Conservation (phyloP, 73 alveolate genomes). For the Paramecium caudatum region DNA sequence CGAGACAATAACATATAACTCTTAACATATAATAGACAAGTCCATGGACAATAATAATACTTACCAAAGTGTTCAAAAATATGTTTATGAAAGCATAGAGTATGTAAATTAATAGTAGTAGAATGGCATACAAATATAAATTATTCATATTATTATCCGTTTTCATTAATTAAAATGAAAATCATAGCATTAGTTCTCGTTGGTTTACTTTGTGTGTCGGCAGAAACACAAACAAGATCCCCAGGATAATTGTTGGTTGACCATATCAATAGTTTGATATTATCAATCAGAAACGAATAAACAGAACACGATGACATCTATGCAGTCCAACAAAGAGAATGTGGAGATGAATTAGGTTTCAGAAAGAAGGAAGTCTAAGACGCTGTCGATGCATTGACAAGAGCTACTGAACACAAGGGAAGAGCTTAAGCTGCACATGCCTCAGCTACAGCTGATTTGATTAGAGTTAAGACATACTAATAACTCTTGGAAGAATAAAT, state of each 20-base stretch:
- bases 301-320: slow-evolving; percentile 66
- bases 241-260: slow-evolving; percentile 71
- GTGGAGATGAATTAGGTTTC: slow-evolving; percentile 68
- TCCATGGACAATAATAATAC: too few relatives aligned
- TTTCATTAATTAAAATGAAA: slow-evolving; percentile 29
- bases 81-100: too few relatives aligned
- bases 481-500: slow-evolving; percentile 60
- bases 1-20: background rate
- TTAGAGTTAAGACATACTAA: slow-evolving; percentile 63
- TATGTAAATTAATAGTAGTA: slow-evolving; percentile 10
- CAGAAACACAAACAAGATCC: slow-evolving; percentile 47
- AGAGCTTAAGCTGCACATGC: slow-evolving; percentile 68
- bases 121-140: slow-evolving; percentile 24
- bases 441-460: slow-evolving; percentile 66
- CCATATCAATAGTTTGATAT: slow-evolving; percentile 59
- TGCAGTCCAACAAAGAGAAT: slow-evolving; percentile 52
- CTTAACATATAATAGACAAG: background rate
- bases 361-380: slow-evolving; percentile 71
- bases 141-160: slow-evolving; percentile 35
- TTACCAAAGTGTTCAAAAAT: too few relatives aligned
- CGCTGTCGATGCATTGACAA: slow-evolving; percentile 63
- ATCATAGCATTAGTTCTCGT: slow-evolving; percentile 31
- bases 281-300: slow-evolving; percentile 56
- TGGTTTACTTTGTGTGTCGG: slow-evolving; percentile 45
- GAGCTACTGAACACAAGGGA: slow-evolving; percentile 73